Base-by-base conservation (phyloP, 257 asterid genomes). In the Lycium barbarum region DNA sequence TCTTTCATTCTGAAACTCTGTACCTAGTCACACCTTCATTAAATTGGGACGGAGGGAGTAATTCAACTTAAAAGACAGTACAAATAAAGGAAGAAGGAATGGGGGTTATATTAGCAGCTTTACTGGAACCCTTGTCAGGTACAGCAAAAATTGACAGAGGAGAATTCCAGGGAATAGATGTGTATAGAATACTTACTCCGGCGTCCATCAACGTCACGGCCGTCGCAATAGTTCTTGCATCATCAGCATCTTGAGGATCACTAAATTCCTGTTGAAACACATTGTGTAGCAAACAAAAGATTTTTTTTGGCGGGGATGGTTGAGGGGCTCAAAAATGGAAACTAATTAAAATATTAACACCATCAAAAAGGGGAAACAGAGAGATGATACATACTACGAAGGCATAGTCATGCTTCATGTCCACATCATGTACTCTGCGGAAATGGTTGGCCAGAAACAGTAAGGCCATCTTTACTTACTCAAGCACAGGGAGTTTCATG, bases 381-480 rank as follows among this genome's bases (percentile, higher is more conserved):
- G 90, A 54, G 66, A 84, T 6, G 83, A 71, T 82, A 89, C 99
- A 85, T 95, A 96, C 99, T 85, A 96, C 98, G 76, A 97, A 97
- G 89, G 99, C 99, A 86, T 94, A 95, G 91, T 97, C 99, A 86
- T 94, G 96, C 95, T 95, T 97, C 99, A 97, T 94, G 90, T 97
- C 99, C 98, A 97, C 99, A 86, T 95, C 97, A 20, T 98, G 98
- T 90, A 97, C 98, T 97, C 99, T 97, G 99, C 98, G 97, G 95
- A 95, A 96, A 95, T 89, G 94, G 93, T 94, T 94, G n/a, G 91
- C 99, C 99, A 96, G 93, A 96, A 96, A 96, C 93, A 93, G 91
- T 94, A 94, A 96, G 99, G 94, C 98, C 99, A 94, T 96, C 98
- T 92, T 86, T 90, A 96, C 95, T 84, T 88, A 92, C 94, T 95